phyloP scores from a whole-genome alignment of 2,329 filamentous ascomycete genomes.

The Lecanicillium sp. region DNA sequence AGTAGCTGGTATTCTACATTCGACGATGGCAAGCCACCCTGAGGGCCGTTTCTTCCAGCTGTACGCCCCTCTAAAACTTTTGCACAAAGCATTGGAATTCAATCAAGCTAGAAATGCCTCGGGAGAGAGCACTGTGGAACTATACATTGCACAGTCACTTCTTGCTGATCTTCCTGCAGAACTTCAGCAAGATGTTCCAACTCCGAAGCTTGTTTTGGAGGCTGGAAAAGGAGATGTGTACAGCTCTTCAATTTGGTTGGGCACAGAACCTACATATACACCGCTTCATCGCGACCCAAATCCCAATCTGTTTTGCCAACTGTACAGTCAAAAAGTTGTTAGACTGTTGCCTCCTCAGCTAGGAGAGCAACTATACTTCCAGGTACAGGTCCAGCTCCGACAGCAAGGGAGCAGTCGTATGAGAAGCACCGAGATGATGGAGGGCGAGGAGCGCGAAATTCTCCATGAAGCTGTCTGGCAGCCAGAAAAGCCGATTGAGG shows the following conservation, averaged over 20 bases:
- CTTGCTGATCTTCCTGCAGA: conserved; percentile 59
- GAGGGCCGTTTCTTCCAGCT: conserved; percentile 47
- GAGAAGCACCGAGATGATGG: conserved; percentile 87
- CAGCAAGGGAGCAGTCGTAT: conserved; percentile 43
- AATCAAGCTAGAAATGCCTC: conserved; percentile 27
- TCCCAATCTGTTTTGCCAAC: conserved; percentile 83
- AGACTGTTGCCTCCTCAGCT: conserved; percentile 60
- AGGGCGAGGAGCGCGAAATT: conserved; percentile 60
- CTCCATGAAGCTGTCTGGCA: conserved; percentile 70
- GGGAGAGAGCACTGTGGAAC: conserved; percentile 28
- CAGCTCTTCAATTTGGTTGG: conserved; percentile 80
- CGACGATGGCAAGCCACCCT: conserved; percentile 19
- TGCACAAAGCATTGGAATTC: conserved; percentile 51
- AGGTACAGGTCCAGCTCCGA: conserved; percentile 38
- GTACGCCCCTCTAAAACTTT: conserved; percentile 56
- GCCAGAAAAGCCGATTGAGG: conserved; percentile 23
- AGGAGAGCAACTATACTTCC: conserved; percentile 59
- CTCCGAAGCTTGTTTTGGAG: conserved; percentile 55
- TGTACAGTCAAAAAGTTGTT: conserved; percentile 66
- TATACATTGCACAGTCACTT: conserved; percentile 84
- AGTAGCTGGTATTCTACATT: conserved; percentile 26
- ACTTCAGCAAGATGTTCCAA: conserved; percentile 61
- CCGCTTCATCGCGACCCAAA: conserved; percentile 91
- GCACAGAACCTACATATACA: conserved; percentile 78
- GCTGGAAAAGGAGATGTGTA: conserved; percentile 81